Conservation (phyloP, 345 rosid species). For the Eucalyptus cloeziana region DNA sequence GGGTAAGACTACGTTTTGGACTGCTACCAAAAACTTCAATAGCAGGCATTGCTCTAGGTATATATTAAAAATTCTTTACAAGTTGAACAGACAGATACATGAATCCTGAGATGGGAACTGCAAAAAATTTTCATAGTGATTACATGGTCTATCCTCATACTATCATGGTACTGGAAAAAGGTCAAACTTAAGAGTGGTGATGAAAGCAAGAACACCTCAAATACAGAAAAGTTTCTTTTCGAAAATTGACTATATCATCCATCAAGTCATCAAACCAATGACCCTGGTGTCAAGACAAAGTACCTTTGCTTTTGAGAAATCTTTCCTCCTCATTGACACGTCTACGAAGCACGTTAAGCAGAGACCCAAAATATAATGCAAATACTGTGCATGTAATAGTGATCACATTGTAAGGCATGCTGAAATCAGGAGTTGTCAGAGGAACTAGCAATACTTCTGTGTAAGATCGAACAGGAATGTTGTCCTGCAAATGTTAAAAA, state of each 20-base stretch:
- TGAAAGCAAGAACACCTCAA: background rate
- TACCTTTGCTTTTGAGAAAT: constrained; percentile 59
- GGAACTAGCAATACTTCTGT: constrained; percentile 92
- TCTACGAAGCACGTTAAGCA: constrained; percentile 73
- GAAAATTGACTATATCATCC: background rate
- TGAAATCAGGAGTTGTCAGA: constrained; percentile 93
- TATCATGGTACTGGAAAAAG: background rate
- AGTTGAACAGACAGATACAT: background rate
- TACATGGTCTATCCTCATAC: background rate
- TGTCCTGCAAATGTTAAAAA: constrained; percentile 45
- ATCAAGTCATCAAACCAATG: background rate
- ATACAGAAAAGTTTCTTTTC: background rate
- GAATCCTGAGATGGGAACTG: background rate
- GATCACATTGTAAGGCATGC: constrained; percentile 98
- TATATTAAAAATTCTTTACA: background rate
- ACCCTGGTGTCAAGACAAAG: background rate
- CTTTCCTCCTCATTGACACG: constrained; percentile 79
- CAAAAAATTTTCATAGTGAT: background rate
- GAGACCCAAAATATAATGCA: constrained; percentile 81
- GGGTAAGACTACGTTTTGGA: background rate
- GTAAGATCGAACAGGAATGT: constrained; percentile 46
- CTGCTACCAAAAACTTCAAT: background rate
- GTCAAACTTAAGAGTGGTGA: background rate
- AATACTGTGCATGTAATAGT: constrained; percentile 89
- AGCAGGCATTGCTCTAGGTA: background rate